Evolutionary conservation across 2,329 filamentous ascomycete species (phyloP).

Genomic region (Diaporthe australafricana): DNA sequence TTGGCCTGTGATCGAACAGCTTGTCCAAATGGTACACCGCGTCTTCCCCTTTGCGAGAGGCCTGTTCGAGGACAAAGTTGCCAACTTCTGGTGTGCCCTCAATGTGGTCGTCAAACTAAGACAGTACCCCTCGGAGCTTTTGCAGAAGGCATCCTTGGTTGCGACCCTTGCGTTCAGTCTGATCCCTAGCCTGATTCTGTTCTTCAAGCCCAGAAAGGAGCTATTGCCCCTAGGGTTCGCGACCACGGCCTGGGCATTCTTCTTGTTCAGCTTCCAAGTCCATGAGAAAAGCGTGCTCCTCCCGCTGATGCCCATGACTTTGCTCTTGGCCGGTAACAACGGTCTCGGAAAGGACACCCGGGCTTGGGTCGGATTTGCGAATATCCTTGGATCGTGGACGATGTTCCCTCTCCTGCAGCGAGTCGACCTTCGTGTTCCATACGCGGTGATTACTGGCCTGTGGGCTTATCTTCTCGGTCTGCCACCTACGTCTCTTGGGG

Average conservation of each 20-base stretch:
- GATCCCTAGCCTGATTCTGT: constrained; percentile 82
- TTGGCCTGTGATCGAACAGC: constrained; percentile 81
- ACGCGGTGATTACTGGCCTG: constrained; percentile 83
- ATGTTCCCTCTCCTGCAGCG: constrained; percentile 91
- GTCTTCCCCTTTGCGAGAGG: constrained; percentile 97
- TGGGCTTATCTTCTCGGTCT: constrained; percentile 94
- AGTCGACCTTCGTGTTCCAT: constrained; percentile 86
- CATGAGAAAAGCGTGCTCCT: constrained; percentile 98
- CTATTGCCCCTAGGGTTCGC: constrained; percentile 85
- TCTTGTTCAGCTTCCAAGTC: constrained; percentile 96
- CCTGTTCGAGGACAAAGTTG: constrained; percentile 98
- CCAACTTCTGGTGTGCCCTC: constrained; percentile 96
- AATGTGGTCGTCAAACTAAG: constrained; percentile 92
- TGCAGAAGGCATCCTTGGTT: constrained; percentile 81
- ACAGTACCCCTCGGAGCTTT: constrained; percentile 74
- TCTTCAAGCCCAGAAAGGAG: constrained; percentile 80
- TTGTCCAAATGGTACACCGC: constrained; percentile 88
- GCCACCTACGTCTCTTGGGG: constrained; percentile 78
- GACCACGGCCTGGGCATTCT: constrained; percentile 94
- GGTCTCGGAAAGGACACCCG: constrained; percentile 82
- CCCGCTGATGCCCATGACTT: constrained; percentile 91
- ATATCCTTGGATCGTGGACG: constrained; percentile 89
- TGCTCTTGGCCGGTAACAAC: constrained; percentile 78
- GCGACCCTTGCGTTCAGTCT: constrained; percentile 82
- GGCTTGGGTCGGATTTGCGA: constrained; percentile 96